Evolutionary conservation across 768 basidiomycete genomes (phyloP), one percentile per base, ranked within the genome.

Genomic region (Naganishia friedmannii): DNA sequence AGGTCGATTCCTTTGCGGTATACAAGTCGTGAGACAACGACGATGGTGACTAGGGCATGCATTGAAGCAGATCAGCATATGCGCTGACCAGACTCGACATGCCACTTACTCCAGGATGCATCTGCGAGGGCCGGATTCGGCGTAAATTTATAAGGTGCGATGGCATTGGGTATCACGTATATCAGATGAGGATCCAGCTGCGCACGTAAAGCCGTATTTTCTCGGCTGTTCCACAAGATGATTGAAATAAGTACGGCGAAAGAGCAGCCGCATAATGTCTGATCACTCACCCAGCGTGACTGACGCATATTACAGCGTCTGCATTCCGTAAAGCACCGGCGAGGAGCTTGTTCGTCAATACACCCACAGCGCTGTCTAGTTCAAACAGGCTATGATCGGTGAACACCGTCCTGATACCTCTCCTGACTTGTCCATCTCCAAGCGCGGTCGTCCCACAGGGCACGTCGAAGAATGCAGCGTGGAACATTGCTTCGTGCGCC

Each of bases 1-100:
- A 99, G 86, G 77, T 99, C 96, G 65, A 99, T 89, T 0, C 96
- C 96, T 83, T 98, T 99, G 58, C 96, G 87, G 76, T 98, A 97
- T 0, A 90, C 92, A 34, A 98, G 83, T 17, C 96, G 88, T 1
- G 93, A 92, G 13, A 99, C 81, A 15, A 96, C 87, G 3, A 99
- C 88, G 54, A 99, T 91, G 2, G 90, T 96, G 68, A 97, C 94
- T 95, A 76, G 3, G 3, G 37, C 29, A 37, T n/a, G n/a, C n/a
- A n/a, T 8, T 39, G 0, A 39, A 42, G 56, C 57, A 73, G 51
- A 29, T 31, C 23, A 13, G 39, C 21, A 29, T 57, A 8, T 71
- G 19, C 73, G 29, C 66, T 13, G 26, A n/a, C 1, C 21, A 58
- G 15, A 45, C 45, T 2, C 4, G 10, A 15, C 15, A 77, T 72